Conservation (phyloP, 139 green algal genomes). For the Trebouxia sp. region DNA sequence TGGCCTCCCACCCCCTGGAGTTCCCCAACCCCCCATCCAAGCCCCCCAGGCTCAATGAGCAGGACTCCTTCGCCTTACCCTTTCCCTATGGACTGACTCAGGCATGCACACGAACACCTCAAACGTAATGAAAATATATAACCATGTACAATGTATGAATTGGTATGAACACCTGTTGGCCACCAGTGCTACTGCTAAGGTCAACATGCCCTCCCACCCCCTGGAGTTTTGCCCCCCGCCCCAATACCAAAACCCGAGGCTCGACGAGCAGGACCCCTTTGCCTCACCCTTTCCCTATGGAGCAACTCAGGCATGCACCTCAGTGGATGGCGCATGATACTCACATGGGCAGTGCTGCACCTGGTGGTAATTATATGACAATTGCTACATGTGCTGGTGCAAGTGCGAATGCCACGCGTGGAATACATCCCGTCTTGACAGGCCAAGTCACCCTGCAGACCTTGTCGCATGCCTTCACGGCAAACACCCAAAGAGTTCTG, state of each 20-base stretch:
- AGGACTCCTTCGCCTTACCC: conserved; percentile 39
- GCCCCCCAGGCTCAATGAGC: conserved; percentile 29
- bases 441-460: too few species aligned
- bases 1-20: conserved; percentile 21
- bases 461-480: too few species aligned
- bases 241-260: background rate
- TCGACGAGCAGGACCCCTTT: conserved; percentile 46
- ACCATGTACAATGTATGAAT: background rate
- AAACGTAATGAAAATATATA: background rate
- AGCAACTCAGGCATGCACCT: background rate
- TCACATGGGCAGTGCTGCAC: too few species aligned
- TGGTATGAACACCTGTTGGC: conserved; percentile 70
- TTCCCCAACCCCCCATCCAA: background rate
- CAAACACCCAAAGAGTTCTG: too few species aligned
- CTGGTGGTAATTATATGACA: too few species aligned
- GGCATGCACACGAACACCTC: background rate
- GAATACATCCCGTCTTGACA: too few species aligned
- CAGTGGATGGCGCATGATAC: background rate
- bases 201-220: conserved; percentile 29
- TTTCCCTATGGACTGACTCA: background rate
- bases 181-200: conserved; percentile 2
- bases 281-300: conserved; percentile 10
- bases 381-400: too few species aligned
- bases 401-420: too few species aligned
- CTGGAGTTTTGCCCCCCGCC: conserved; percentile 29